phyloP scores from a whole-genome alignment of 331 rosid genomes.

The Acacia pycnantha region DNA sequence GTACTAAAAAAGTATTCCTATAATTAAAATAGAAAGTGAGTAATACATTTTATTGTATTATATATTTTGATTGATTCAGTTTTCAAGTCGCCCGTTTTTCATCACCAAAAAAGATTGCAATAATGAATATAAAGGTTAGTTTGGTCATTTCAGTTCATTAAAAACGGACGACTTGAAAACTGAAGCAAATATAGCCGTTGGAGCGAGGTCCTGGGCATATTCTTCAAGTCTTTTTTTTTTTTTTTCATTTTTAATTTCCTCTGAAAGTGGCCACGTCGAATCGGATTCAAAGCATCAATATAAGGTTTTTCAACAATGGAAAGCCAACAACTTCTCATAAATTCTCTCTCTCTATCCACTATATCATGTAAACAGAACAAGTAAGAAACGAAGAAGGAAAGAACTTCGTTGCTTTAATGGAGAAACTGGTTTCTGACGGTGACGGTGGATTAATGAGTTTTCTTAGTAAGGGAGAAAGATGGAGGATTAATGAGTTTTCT shows the following conservation, averaged over 20 bases:
- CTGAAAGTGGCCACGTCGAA: slow-evolving; percentile 25
- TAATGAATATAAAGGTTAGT: not conserved
- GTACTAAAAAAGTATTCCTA: too few relatives aligned
- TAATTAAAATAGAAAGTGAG: too few relatives aligned
- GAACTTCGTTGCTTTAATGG: slow-evolving; percentile 31
- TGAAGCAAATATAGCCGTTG: slow-evolving; percentile 59
- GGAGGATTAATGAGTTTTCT: too few relatives aligned
- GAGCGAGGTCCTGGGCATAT: not conserved
- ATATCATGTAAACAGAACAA: slow-evolving; percentile 31
- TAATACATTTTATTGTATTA: too few relatives aligned
- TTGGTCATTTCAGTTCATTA: not conserved
- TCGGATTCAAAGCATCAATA: slow-evolving; percentile 36
- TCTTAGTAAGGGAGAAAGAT: too few relatives aligned
- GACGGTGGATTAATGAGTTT: too few relatives aligned
- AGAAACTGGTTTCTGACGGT: not conserved
- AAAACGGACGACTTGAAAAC: not conserved
- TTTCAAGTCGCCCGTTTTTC: too few relatives aligned
- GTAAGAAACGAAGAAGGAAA: slow-evolving; percentile 14
- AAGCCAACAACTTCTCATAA: slow-evolving; percentile 27
- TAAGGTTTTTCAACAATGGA: slow-evolving; percentile 12
- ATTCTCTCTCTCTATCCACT: not conserved
- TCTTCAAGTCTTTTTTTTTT: not conserved
- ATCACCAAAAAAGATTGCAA: too few relatives aligned
- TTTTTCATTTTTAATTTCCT: not conserved
- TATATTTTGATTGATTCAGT: too few relatives aligned